Percentiles rank a stretch among this genome's conserved stretches.
phyloP scores from a whole-genome alignment of 148 eudicot genomes.

The Pharnaceum exiguum region DNA sequence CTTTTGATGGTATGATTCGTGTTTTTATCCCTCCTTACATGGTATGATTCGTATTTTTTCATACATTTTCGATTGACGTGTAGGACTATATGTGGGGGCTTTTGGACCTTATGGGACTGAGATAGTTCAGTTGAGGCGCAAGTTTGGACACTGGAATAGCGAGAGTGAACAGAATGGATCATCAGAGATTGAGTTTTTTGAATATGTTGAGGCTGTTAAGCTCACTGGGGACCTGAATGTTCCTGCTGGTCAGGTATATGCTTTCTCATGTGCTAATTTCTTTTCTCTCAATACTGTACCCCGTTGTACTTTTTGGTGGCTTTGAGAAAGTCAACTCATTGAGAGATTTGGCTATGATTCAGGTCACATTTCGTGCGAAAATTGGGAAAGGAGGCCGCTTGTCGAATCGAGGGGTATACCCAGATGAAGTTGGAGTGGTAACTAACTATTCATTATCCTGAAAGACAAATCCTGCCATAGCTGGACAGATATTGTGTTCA shows the following conservation, averaged over 20 bases:
- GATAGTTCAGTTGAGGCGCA: conserved; percentile 87
- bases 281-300: background rate
- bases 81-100: conserved; percentile 93
- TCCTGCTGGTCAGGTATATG: conserved; percentile 91
- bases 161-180: conserved; percentile 43
- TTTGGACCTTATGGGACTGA: conserved; percentile 95
- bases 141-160: conserved; percentile 84
- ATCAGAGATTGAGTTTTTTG: conserved; percentile 81
- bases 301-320: conserved; percentile 48
- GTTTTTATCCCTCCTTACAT: conserved; percentile 9
- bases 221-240: conserved; percentile 91
- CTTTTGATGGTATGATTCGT: conserved; percentile 69
- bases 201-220: conserved; percentile 99
- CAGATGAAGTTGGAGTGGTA: conserved; percentile 97
- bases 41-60: background rate
- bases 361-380: conserved; percentile 97
- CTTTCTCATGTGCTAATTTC: background rate
- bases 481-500: background rate
- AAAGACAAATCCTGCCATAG: background rate
- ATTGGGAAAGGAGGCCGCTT: conserved; percentile 68
- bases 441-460: conserved; percentile 3
- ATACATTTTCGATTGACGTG: conserved; percentile 14
- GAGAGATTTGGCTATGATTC: too few species aligned
- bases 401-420: conserved; percentile 74
- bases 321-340: too few species aligned